Percentiles rank a stretch among this genome's conserved stretches.
phyloP scores from a whole-genome alignment of 306 rosid genomes.

The Vigna radiata region DNA sequence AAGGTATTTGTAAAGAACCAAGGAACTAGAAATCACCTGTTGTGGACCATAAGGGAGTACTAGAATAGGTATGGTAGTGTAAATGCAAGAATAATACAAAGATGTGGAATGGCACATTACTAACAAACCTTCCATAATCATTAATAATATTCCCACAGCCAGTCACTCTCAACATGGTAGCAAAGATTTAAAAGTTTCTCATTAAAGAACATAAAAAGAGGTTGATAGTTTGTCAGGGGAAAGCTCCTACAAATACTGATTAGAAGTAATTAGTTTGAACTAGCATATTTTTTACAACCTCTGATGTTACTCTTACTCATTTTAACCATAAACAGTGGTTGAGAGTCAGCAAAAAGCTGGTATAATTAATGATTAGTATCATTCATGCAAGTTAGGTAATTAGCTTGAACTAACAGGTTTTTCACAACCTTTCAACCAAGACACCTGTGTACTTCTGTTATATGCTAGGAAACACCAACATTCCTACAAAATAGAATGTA shows the following conservation, averaged over 20 bases:
- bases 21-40: no score
- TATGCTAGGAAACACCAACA: no score
- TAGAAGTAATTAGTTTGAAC: not conserved
- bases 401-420: not conserved
- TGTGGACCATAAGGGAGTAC: no score
- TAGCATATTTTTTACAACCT: not conserved
- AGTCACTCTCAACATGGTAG: not conserved
- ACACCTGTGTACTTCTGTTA: not conserved
- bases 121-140: not conserved
- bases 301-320: not conserved
- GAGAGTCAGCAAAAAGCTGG: no score
- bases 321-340: not conserved
- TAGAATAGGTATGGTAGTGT: constrained; percentile 12
- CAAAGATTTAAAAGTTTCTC: not conserved
- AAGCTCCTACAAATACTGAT: not conserved
- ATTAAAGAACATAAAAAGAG: not conserved
- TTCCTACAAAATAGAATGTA: no score
- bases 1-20: not conserved
- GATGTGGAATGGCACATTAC: not conserved
- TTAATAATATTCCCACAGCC: not conserved
- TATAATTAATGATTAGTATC: not conserved
- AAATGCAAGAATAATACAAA: constrained; percentile 6
- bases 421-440: not conserved
- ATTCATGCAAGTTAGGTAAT: not conserved
- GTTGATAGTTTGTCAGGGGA: not conserved